Evolutionary conservation across 2,329 filamentous ascomycete genomes (phyloP).

Genomic region (Calonectria naviculata): DNA sequence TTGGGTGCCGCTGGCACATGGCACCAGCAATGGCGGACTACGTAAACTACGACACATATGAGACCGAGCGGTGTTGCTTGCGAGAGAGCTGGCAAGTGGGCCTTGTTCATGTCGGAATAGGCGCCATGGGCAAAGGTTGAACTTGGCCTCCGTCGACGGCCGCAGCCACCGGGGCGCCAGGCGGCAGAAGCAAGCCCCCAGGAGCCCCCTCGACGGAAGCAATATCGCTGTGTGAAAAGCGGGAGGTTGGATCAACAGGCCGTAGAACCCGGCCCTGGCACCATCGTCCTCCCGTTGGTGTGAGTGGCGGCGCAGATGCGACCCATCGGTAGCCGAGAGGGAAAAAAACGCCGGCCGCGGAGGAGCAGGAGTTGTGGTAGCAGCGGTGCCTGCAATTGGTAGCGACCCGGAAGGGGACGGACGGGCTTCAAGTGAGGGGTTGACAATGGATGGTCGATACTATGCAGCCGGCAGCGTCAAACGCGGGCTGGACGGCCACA

Average conservation of each 20-base stretch:
- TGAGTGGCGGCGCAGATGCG: conserved; percentile 10
- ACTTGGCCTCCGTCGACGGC: conserved; percentile 7
- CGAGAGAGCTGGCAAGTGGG: neutral
- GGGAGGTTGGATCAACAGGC: neutral
- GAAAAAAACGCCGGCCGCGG: conserved; percentile 10
- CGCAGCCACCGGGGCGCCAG: conserved; percentile 7
- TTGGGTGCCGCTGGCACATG: neutral
- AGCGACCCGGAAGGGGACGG: neutral
- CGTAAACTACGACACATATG: neutral
- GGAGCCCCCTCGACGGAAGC: neutral
- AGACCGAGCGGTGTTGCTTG: neutral
- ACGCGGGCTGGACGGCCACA: neutral
- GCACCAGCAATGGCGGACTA: neutral
- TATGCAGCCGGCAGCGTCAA: conserved; percentile 6
- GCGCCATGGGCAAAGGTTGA: conserved; percentile 1
- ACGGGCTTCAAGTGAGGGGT: conserved; percentile 22
- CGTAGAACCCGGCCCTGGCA: neutral
- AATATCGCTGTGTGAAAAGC: neutral
- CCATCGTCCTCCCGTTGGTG: neutral
- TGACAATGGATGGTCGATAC: neutral
- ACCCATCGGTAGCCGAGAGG: conserved; percentile 9
- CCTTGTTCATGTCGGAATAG: neutral
- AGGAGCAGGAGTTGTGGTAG: neutral
- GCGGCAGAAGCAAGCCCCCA: neutral
- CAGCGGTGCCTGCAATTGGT: neutral